These are phyloP conservation scores for Elongisporangium prolatum DNA, from an alignment of 352 stramenopile genomes.

Conservation along the genomic window DNA sequence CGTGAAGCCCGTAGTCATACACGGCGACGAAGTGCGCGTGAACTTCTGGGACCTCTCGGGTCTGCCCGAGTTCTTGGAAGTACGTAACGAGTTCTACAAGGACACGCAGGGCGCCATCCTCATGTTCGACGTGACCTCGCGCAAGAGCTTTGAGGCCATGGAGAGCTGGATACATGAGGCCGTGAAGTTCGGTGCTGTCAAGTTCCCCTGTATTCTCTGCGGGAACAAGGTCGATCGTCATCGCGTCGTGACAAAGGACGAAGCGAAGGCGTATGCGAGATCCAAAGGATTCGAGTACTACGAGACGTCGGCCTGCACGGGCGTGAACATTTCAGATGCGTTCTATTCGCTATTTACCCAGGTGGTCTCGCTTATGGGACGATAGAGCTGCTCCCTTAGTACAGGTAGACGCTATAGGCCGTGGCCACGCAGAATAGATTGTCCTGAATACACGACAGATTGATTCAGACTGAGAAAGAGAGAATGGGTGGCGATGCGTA, in stretches of 20 bases:
- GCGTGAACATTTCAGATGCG: constrained; percentile 79
- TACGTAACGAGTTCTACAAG: constrained; percentile 97
- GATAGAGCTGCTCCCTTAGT: constrained; percentile 29
- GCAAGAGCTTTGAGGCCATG: constrained; percentile 81
- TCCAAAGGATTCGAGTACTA: constrained; percentile 88
- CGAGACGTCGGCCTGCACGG: constrained; percentile 89
- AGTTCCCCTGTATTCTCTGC: constrained; percentile 86
- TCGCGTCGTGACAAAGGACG: constrained; percentile 71
- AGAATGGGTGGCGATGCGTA: constrained; percentile 15
- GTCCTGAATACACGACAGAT: constrained; percentile 38
- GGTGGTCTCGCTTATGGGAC: constrained; percentile 34
- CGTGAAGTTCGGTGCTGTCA: constrained; percentile 81
- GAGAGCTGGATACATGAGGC: constrained; percentile 88
- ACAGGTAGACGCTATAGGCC: constrained; percentile 87
- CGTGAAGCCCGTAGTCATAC: constrained; percentile 86
- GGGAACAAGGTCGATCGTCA: constrained; percentile 90
- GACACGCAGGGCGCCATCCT: constrained; percentile 82
- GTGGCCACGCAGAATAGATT: constrained; percentile 87
- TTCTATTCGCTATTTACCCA: constrained; percentile 82
- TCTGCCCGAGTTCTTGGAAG: constrained; percentile 91
- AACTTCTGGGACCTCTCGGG: constrained; percentile 95
- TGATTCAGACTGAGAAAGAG: not conserved
- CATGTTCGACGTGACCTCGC: constrained; percentile 74
- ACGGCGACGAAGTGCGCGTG: constrained; percentile 73
- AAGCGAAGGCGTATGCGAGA: constrained; percentile 67